A percentile compares a stretch with the other conserved stretches of the same genome.
These are phyloP conservation scores for Suhomyces kunorum DNA, from an alignment of 1,139 yeast genomes.

Conservation along the genomic window DNA sequence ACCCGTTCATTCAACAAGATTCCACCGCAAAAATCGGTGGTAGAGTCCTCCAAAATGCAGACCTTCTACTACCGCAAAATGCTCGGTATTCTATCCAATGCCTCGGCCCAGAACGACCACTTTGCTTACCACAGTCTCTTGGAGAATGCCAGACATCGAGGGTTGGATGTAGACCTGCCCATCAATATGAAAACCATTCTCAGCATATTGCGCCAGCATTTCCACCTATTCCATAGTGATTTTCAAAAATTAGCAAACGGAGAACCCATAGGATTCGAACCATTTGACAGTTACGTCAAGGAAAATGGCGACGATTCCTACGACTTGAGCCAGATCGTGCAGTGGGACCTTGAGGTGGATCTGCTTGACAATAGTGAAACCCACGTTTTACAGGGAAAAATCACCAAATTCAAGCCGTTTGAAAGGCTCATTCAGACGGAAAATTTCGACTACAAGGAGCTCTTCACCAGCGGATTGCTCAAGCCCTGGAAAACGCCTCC, in stretches of 20 bases:
- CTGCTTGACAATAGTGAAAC: not conserved
- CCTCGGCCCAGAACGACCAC: slow-evolving; percentile 1
- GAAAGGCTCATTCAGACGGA: slow-evolving; percentile 3
- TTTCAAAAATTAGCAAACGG: slow-evolving; percentile 50
- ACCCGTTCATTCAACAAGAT: slow-evolving; percentile 46
- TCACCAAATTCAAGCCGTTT: not conserved
- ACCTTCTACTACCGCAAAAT: slow-evolving; percentile 51
- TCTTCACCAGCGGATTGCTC: slow-evolving; percentile 23
- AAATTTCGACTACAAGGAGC: slow-evolving; percentile 15
- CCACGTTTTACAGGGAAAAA: not conserved
- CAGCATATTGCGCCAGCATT: slow-evolving; percentile 36
- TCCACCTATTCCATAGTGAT: slow-evolving; percentile 41
- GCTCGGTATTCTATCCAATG: slow-evolving; percentile 18
- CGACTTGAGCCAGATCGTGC: slow-evolving; percentile 11
- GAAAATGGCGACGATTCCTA: slow-evolving; percentile 10
- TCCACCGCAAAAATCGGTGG: slow-evolving; percentile 51
- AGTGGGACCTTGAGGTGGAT: slow-evolving; percentile 1
- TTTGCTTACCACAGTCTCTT: slow-evolving; percentile 28
- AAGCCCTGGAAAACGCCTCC: slow-evolving; percentile 53
- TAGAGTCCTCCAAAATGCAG: slow-evolving; percentile 54
- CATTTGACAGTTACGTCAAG: slow-evolving; percentile 33
- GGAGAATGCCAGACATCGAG: slow-evolving; percentile 47
- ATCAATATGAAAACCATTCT: slow-evolving; percentile 42
- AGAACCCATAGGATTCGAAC: slow-evolving; percentile 39
- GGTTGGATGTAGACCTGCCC: slow-evolving; percentile 51